A percentile compares a stretch with the other conserved stretches of the same genome.
Evolutionary conservation across 148 eudicot genomes (phyloP).

Genomic region (Camellia granthamiana): DNA sequence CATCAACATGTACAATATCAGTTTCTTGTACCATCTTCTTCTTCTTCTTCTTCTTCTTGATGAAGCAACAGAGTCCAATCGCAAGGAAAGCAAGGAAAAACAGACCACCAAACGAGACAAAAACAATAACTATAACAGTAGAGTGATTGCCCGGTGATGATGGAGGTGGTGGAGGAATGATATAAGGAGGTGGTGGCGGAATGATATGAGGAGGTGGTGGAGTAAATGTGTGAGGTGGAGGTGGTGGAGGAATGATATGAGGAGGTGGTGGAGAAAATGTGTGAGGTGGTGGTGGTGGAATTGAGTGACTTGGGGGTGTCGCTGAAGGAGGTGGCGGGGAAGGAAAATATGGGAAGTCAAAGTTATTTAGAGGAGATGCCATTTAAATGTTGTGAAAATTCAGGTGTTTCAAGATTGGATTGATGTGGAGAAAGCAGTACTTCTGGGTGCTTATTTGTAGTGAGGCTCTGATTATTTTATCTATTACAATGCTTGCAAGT

Average conservation of each 20-base stretch:
- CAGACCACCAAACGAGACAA: conserved; percentile 55
- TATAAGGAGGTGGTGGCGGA: conserved; percentile 30
- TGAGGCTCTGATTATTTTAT: not conserved
- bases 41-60: conserved; percentile 58
- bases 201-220: conserved; percentile 23
- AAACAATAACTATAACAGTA: conserved; percentile 42
- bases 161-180: conserved; percentile 29
- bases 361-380: conserved; percentile 20
- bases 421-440: conserved; percentile 1
- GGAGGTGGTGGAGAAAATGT: conserved; percentile 28
- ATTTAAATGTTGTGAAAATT: conserved; percentile 13
- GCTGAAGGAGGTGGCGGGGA: conserved; percentile 8
- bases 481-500: conserved; percentile 47
- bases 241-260: conserved; percentile 13
- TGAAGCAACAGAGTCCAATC: conserved; percentile 50
- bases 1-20: conserved; percentile 42
- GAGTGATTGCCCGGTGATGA: conserved; percentile 41
- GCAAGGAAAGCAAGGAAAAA: conserved; percentile 53
- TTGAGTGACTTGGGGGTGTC: not conserved
- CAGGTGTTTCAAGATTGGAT: not conserved
- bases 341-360: conserved; percentile 21
- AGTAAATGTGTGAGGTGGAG: conserved; percentile 12
- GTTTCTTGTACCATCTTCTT: conserved; percentile 36
- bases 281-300: conserved; percentile 27
- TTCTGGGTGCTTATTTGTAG: conserved; percentile 28